Conservation (phyloP, 345 rosid genomes). For the Durio zibethinus region DNA sequence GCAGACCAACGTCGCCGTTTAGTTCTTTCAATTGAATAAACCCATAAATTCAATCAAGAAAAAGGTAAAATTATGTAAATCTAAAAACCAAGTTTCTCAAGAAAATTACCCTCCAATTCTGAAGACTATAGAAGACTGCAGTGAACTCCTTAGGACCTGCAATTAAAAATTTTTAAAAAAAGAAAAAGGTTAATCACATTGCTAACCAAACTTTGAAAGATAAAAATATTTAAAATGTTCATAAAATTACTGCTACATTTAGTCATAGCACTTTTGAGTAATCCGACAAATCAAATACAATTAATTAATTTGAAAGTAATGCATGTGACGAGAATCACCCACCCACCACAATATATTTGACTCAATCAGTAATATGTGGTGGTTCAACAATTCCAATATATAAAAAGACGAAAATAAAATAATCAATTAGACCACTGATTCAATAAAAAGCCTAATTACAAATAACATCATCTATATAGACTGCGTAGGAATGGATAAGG, state of each 20-base stretch:
- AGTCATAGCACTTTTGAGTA: background rate
- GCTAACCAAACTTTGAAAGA: background rate
- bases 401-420: too few species aligned
- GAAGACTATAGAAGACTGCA: slow-evolving; percentile 83
- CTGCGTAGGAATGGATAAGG: background rate
- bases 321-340: background rate
- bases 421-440: too few species aligned
- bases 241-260: too few species aligned
- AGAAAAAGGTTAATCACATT: background rate
- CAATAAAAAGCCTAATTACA: background rate
- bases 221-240: too few species aligned
- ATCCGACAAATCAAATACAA: background rate
- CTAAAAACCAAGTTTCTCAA: background rate
- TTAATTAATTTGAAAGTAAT: background rate
- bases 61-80: background rate
- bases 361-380: background rate
- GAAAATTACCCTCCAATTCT: slow-evolving; percentile 82
- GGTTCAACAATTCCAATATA: background rate
- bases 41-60: background rate
- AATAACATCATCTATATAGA: background rate
- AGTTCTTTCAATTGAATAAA: background rate
- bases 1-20: too few species aligned
- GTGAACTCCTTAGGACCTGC: slow-evolving; percentile 88
- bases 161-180: background rate
- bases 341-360: background rate